Conservation (phyloP, 2,329 filamentous ascomycete genomes). For the Orbilia blumenaviensis region DNA sequence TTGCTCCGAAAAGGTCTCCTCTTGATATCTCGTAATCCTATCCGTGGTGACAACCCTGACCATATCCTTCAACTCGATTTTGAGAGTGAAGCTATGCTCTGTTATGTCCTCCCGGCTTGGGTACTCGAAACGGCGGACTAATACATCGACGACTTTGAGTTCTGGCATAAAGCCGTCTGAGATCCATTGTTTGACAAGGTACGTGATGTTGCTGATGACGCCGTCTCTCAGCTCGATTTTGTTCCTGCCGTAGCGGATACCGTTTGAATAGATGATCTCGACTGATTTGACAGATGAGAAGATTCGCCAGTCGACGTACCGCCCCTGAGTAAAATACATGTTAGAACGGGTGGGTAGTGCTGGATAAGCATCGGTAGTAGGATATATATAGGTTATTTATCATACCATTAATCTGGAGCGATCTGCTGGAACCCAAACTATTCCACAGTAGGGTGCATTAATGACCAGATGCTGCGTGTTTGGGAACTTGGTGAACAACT, state of each 20-base stretch:
- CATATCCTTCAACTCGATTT: neutral
- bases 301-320: neutral
- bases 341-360: neutral
- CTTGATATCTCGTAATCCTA: neutral
- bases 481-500: slow-evolving; percentile 20
- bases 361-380: too few species aligned
- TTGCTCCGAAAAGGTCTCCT: neutral
- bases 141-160: slow-evolving; percentile 13
- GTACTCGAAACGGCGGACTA: neutral
- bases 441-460: neutral
- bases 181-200: slow-evolving; percentile 15
- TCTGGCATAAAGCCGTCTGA: neutral
- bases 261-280: neutral
- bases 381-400: neutral
- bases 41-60: neutral
- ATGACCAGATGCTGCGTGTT: slow-evolving; percentile 20
- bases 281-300: slow-evolving; percentile 9
- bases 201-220: neutral
- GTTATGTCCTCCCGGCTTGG: neutral
- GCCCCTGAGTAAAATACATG: neutral
- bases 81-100: neutral
- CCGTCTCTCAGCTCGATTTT: neutral
- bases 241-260: neutral
- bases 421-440: neutral
- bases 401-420: neutral